Conservation (phyloP, 2,329 filamentous ascomycete species). For the Magnaporthiopsis poae region DNA sequence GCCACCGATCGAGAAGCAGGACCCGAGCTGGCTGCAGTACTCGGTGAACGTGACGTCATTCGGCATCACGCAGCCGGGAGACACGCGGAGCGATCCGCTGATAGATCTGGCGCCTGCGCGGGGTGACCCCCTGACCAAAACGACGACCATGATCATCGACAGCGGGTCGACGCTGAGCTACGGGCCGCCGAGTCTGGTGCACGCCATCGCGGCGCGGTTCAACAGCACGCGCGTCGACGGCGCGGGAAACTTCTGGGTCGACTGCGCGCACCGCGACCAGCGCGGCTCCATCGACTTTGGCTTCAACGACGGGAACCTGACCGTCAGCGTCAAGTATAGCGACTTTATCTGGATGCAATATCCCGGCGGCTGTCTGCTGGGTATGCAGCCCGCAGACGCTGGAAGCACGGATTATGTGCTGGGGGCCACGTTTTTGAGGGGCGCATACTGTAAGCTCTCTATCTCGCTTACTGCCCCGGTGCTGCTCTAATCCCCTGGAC, state of each 20-base stretch:
- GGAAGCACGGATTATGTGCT: constrained; percentile 24
- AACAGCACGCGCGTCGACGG: constrained; percentile 20
- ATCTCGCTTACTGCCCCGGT: constrained; percentile 13
- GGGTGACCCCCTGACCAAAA: background rate
- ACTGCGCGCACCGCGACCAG: constrained; percentile 29
- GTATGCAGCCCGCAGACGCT: constrained; percentile 25
- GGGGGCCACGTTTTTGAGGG: constrained; percentile 28
- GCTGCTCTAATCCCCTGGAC: background rate
- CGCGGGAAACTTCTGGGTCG: constrained; percentile 19
- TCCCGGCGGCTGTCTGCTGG: constrained; percentile 23
- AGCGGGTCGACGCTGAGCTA: constrained; percentile 55
- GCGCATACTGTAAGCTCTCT: constrained; percentile 20
- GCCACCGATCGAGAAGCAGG: constrained; percentile 24
- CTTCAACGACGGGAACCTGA: constrained; percentile 30
- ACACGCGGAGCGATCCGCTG: constrained; percentile 16
- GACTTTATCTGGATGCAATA: constrained; percentile 32
- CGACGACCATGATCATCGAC: constrained; percentile 43
- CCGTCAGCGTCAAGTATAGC: constrained; percentile 33
- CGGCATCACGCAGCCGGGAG: constrained; percentile 21
- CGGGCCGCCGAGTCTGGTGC: constrained; percentile 45
- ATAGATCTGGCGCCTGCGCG: constrained; percentile 20
- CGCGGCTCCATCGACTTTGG: constrained; percentile 35
- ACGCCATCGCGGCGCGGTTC: constrained; percentile 26
- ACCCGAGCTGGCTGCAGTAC: constrained; percentile 25
- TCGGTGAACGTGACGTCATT: constrained; percentile 29